Evolutionary conservation across 306 rosid species (phyloP), one percentile per base, ranked within the genome.

Genomic region (Ochetophila trinervis): DNA sequence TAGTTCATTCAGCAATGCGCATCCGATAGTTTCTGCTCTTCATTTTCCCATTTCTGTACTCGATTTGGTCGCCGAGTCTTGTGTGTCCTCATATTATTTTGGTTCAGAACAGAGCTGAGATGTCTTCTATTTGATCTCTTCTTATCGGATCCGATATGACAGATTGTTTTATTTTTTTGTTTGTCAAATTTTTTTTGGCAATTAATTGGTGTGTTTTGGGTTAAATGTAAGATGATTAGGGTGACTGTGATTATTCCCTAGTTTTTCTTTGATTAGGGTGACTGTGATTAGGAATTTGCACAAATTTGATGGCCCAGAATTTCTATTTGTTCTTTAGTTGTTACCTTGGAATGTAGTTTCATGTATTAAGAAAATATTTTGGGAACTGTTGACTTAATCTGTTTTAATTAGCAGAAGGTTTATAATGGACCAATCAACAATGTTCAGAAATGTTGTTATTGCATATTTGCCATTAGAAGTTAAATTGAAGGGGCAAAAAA

Each of bases 11-110:
- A 53, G 0, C 34, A 6, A 14, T 0, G 11, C 22, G 14, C 56
- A 22, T 51, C 6, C 45, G 40, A 27, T 69, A 69, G 53, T 56
- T 56, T 58, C 63, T 68, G 17, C 17, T 18, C 42, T 19, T 35
- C 72, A 27, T 21, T 60, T 70, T 15, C 17, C 8, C 16, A 49
- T 58, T 54, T 8, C 45, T 8, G 65, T 21, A 23, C 50, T 45
- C 22, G 37, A 11, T 47, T 52, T 14, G 34, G 44, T 18, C 17
- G 22, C 1, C 45, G 14, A 63, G n/a, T 30, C 53, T 64, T 15
- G 35, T 19, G 15, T 19, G 15, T 19, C 13, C 21, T 13, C 10
- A 35, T 53, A 22, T n/a, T 56, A 58, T 53, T 52, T 36, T 19
- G 10, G 18, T 50, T 20, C 13, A 0, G 2, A 37, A 7, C 19